A percentile compares a stretch with the other conserved stretches of the same genome.
Evolutionary conservation across 163 green algal genomes (phyloP).

Genomic region (Trebouxiophyceae sp.): DNA sequence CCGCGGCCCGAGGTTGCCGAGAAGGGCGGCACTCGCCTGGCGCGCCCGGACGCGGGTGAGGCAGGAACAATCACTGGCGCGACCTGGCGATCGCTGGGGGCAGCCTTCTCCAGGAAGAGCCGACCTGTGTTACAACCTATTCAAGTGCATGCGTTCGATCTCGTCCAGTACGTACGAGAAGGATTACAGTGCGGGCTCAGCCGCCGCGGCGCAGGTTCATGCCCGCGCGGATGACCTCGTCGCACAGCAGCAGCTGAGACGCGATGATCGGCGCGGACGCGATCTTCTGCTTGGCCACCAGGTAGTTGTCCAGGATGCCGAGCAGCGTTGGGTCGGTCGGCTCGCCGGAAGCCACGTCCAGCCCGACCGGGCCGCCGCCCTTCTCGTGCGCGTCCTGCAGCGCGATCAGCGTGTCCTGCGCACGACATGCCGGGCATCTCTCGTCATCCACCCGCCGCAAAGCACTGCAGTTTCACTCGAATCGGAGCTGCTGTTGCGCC

Average conservation of each 20-base stretch:
- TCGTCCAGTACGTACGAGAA: too few relatives aligned
- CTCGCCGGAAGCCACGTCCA: constrained; percentile 88
- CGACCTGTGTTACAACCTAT: too few relatives aligned
- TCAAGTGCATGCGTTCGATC: too few relatives aligned
- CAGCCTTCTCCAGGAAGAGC: too few relatives aligned
- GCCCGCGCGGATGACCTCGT: constrained; percentile 96
- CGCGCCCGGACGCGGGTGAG: too few relatives aligned
- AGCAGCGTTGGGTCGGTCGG: constrained; percentile 70
- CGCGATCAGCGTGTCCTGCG: constrained; percentile 67
- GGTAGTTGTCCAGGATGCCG: constrained; percentile 86
- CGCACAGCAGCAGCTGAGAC: constrained; percentile 90
- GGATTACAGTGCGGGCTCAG: too few relatives aligned
- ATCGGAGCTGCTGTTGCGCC: too few relatives aligned
- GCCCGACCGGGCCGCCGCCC: constrained; percentile 69
- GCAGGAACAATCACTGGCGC: too few relatives aligned
- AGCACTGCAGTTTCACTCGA: neutral
- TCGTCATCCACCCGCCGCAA: too few relatives aligned
- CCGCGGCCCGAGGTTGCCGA: too few relatives aligned
- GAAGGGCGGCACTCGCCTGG: too few relatives aligned
- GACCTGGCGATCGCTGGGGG: too few relatives aligned
- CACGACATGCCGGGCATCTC: constrained; percentile 38
- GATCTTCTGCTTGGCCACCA: constrained; percentile 91
- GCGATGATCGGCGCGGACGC: constrained; percentile 91
- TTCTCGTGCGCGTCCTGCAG: constrained; percentile 70
- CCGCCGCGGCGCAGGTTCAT: constrained; percentile 82